Percentiles rank a stretch among this genome's conserved stretches.
phyloP scores from a whole-genome alignment of 805 yeast genomes.

The Hemisphaericaspora nanyangensis region DNA sequence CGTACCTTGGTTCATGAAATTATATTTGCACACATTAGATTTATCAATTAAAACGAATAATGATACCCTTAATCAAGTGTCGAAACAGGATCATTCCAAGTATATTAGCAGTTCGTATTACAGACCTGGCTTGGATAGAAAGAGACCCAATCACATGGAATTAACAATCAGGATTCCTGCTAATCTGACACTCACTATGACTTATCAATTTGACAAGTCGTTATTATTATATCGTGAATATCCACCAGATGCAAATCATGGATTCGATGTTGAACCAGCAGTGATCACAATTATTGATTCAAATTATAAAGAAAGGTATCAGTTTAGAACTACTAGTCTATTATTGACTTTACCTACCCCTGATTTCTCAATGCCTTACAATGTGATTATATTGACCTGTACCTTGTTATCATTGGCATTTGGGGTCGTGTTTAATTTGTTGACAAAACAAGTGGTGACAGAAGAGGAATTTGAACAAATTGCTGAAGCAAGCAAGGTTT shows the following conservation, averaged over 20 bases:
- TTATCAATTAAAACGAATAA: conserved; percentile 26
- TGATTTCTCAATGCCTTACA: conserved; percentile 98
- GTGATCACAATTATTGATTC: conserved; percentile 51
- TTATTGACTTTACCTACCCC: conserved; percentile 90
- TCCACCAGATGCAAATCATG: conserved; percentile 99
- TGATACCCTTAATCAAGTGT: conserved; percentile 11
- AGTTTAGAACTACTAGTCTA: conserved; percentile 79
- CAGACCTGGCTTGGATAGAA: conserved; percentile 74
- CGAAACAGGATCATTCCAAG: conserved; percentile 13
- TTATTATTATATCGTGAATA: conserved; percentile 82
- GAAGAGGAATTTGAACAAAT: conserved; percentile 52
- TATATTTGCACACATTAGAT: conserved; percentile 69
- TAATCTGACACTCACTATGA: conserved; percentile 51
- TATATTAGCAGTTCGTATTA: conserved; percentile 55
- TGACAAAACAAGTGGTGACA: conserved; percentile 70
- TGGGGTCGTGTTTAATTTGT: conserved; percentile 77
- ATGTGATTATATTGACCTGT: conserved; percentile 89
- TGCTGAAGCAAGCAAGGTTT: conserved; percentile 13
- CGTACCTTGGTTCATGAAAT: conserved; percentile 89
- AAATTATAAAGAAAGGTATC: conserved; percentile 31
- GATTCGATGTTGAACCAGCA: conserved; percentile 92
- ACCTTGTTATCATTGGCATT: conserved; percentile 91
- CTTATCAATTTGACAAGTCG: conserved; percentile 84
- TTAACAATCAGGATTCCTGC: conserved; percentile 64
- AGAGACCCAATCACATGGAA: conserved; percentile 81